Base-by-base conservation (phyloP, 2,329 filamentous ascomycete species). In the Fusarium sp. region DNA sequence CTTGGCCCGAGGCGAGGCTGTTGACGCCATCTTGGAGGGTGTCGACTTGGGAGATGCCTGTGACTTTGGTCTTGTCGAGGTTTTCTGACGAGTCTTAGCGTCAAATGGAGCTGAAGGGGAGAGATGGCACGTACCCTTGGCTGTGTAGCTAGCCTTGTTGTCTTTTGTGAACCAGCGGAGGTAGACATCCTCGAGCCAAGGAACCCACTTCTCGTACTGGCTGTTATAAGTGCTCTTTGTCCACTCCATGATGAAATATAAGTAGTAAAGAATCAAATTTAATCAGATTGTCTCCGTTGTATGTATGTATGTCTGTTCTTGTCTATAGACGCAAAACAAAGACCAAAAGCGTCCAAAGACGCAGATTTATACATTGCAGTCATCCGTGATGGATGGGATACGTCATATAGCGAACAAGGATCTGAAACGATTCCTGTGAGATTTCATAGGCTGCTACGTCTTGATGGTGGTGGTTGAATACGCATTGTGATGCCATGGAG, bases 201-300 rank as follows among this genome's bases (percentile, higher is more conserved):
- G 89, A 72, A 91, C 83, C 89, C 89, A 92, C 68, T 77, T 82
- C 71, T 92, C 88, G 75, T 92, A 91, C 73, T 91, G 86, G 50
- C 83, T 76, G 77, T 90, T 87, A 80, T 91, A 92, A 46, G 83
- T 85, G 53, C 86, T 75, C 72, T 82, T 85, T 57, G 82, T 74
- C 82, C 83, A 87, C 68, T 88, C 84, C 73, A 80, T 79, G 55
- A 11, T 49, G 33, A 44, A 36, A 10, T 9, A 15, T 11, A 36
- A 36, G 3, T 41, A 23, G 37, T 32, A n/a, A 23, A 23, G 9
- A 25, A 23, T 36, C 9, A 9, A 7, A 6, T 9, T 46, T 5
- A 25, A 25, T 25, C 23, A 25, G 23, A 25, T 25, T 25, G 27
- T 44, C 9, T 23, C 3, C 8, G 7, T 4, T 25, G 37, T 39